Evolutionary conservation across 345 rosid species (phyloP).

Genomic region (Citrus sp.): DNA sequence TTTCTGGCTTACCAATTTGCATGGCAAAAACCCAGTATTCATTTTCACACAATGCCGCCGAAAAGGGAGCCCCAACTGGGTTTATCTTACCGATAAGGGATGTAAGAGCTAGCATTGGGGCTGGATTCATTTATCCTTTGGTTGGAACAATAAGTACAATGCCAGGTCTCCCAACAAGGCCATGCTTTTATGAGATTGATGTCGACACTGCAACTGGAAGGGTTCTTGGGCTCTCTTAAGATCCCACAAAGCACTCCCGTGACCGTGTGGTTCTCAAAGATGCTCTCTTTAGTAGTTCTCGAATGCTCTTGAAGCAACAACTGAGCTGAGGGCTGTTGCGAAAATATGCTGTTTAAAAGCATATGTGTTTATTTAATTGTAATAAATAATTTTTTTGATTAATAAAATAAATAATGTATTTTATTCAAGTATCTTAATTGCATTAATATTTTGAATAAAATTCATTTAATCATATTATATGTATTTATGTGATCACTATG

Average conservation of each 20-base stretch:
- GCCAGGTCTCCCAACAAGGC: slow-evolving; percentile 99
- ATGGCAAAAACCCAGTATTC: slow-evolving; percentile 99
- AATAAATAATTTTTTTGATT: no score
- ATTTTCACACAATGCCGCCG: slow-evolving; percentile 72
- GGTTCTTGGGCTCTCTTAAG: slow-evolving; percentile 81
- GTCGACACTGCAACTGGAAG: slow-evolving; percentile 74
- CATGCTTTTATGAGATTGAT: slow-evolving; percentile 93
- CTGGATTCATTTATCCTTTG: slow-evolving; percentile 92
- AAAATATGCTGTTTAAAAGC: no score
- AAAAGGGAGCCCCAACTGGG: slow-evolving; percentile 87
- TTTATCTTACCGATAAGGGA: slow-evolving; percentile 83
- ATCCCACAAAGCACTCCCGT: not conserved
- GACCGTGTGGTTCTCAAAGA: not conserved
- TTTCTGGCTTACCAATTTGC: slow-evolving; percentile 89
- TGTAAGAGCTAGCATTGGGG: slow-evolving; percentile 95
- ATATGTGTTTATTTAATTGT: no score
- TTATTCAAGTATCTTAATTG: no score
- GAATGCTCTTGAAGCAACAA: not conserved
- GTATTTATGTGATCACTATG: no score
- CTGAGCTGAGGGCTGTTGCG: not conserved
- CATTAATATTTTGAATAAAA: no score
- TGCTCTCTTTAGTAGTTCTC: not conserved
- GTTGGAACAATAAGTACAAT: slow-evolving; percentile 97
- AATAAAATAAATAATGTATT: no score
- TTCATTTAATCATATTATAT: no score